These are phyloP conservation scores for Bipolaris bicolor DNA, from an alignment of 2,329 filamentous ascomycete species.

Conservation along the genomic window DNA sequence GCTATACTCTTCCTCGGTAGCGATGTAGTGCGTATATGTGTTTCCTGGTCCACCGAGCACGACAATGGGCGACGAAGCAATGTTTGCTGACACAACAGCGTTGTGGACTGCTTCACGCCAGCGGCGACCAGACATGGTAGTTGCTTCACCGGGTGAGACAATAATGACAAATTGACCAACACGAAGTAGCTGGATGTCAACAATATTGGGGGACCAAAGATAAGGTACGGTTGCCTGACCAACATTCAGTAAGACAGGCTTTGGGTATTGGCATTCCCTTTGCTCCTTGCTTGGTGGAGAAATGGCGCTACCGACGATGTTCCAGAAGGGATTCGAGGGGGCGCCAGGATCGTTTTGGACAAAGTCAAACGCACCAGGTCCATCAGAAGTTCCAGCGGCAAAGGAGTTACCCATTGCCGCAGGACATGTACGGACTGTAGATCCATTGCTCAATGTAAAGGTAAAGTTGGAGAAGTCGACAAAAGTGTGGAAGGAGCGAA, in stretches of 20 bases:
- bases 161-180: conserved; percentile 86
- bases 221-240: conserved; percentile 81
- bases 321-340: conserved; percentile 83
- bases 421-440: conserved; percentile 74
- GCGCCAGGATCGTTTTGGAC: conserved; percentile 80
- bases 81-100: conserved; percentile 27
- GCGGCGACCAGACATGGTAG: conserved; percentile 87
- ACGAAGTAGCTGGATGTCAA: conserved; percentile 84
- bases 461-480: conserved; percentile 78
- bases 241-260: conserved; percentile 87
- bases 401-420: conserved; percentile 92
- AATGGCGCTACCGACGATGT: conserved; percentile 73
- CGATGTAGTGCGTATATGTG: conserved; percentile 83
- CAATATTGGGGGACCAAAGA: conserved; percentile 87
- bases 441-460: conserved; percentile 76
- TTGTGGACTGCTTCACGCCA: conserved; percentile 67
- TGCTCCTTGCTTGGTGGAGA: conserved; percentile 74
- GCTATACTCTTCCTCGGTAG: conserved; percentile 79
- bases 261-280: conserved; percentile 75
- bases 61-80: conserved; percentile 59
- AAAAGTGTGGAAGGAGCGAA: conserved; percentile 85
- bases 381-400: conserved; percentile 89
- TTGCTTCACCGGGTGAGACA: conserved; percentile 84
- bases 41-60: conserved; percentile 90
- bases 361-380: conserved; percentile 91